Conservation (phyloP, 306 rosid genomes). For the Quercus berberidifolia region DNA sequence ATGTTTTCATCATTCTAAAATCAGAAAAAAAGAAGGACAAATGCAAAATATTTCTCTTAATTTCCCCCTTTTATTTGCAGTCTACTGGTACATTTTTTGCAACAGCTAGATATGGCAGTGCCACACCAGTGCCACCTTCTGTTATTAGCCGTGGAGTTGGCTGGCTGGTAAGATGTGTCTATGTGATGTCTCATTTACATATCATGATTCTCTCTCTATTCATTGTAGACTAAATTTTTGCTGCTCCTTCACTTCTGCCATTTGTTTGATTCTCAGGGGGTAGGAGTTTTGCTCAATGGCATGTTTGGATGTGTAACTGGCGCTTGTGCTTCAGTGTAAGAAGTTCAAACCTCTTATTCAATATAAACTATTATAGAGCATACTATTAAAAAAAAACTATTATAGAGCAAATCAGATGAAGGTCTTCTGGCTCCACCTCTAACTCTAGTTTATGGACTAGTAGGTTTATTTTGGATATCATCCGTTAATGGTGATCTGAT, state of each 20-base stretch:
- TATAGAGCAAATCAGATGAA: neutral
- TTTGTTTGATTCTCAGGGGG: constrained; percentile 51
- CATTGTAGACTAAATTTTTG: neutral
- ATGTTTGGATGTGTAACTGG: constrained; percentile 67
- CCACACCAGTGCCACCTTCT: constrained; percentile 83
- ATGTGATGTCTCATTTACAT: neutral
- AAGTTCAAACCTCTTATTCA: constrained; percentile 1
- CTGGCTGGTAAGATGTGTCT: constrained; percentile 58
- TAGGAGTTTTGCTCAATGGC: constrained; percentile 61
- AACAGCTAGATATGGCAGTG: constrained; percentile 75
- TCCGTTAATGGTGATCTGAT: neutral
- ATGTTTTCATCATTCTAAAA: neutral
- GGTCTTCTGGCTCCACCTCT: neutral
- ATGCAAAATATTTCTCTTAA: neutral
- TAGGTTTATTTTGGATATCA: neutral
- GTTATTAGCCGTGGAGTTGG: constrained; percentile 74
- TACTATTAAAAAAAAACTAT: neutral
- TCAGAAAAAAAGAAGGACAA: neutral
- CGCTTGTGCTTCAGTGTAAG: constrained; percentile 71
- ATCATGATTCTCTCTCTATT: constrained; percentile 6
- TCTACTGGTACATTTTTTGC: constrained; percentile 76
- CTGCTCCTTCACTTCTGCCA: neutral
- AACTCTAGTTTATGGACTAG: neutral
- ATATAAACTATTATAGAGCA: neutral
- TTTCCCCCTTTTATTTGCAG: constrained; percentile 36